Evolutionary conservation across 2,329 filamentous ascomycete genomes (phyloP).

Genomic region (Diplodia corticola): DNA sequence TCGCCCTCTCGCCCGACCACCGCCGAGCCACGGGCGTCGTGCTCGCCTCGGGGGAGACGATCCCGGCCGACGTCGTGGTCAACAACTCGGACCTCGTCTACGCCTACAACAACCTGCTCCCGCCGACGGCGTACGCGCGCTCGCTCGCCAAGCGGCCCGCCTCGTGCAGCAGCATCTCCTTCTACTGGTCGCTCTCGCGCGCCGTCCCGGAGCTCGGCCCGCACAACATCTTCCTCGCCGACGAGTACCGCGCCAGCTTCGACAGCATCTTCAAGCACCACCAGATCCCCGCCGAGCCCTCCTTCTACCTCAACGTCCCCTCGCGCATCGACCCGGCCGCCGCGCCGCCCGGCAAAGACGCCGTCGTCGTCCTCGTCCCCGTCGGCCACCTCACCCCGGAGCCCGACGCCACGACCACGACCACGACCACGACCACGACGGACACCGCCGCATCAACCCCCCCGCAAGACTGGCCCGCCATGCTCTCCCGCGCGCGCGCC

Average conservation of each 20-base stretch:
- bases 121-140: constrained; percentile 47
- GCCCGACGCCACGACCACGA: constrained; percentile 42
- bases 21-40: constrained; percentile 59
- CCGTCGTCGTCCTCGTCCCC: constrained; percentile 69
- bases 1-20: constrained; percentile 56
- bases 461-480: constrained; percentile 61
- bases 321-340: constrained; percentile 67
- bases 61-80: constrained; percentile 66
- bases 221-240: constrained; percentile 77
- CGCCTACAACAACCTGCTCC: constrained; percentile 70
- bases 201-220: constrained; percentile 63
- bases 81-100: constrained; percentile 75
- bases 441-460: no score
- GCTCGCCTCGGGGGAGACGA: constrained; percentile 57
- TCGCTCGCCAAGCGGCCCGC: constrained; percentile 53
- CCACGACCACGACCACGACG: no score
- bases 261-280: constrained; percentile 73
- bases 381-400: constrained; percentile 64
- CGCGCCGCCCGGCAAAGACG: constrained; percentile 65
- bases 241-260: constrained; percentile 71
- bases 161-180: constrained; percentile 73
- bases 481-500: constrained; percentile 60
- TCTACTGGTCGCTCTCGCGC: constrained; percentile 69
- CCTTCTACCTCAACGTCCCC: constrained; percentile 77
- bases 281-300: constrained; percentile 65